Evolutionary conservation across 1,284 basidiomycete genomes (phyloP), one percentile per base, ranked within the genome.

Genomic region (Sporisorium scitamineum): DNA sequence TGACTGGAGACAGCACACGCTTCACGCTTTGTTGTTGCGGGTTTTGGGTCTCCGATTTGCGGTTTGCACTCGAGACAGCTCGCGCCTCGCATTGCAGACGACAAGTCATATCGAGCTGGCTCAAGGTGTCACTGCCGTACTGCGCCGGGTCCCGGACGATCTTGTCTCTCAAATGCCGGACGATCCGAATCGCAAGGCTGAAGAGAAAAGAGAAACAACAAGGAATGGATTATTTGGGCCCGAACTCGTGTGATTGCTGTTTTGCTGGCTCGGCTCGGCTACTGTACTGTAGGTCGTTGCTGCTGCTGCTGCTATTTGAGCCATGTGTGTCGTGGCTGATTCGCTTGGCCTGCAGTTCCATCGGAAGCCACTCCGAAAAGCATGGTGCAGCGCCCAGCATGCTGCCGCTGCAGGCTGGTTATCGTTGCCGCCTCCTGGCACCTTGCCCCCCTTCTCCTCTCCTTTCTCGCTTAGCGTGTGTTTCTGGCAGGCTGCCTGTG

Each of bases 391-490:
- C 24, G 44, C 14, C 34, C 14, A 39, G 18, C 20, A 29, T 29
- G 31, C 41, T 14, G 41, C 8, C 41, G 47, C 47, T 48, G 47
- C 47, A 48, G 27, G 18, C 26, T n/a, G n/a, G 26, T 48, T 48
- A 48, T 48, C 47, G 22, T 44, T 55, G 54, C 54, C 54, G 54
- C 39, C 41, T 45, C 54, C 54, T 55, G 54, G 24, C 39, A 27
- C 27, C 37, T 11, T 41, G 13, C 7, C 11, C 31, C 31, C 42
- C 27, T 44, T 45, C 41, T 22, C 11, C 27, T 24, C 44, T 48
- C 16, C 45, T 48, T 7, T 18, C 27, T 50, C 9, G 48, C 29
- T 29, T 31, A 50, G 27, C 26, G 9, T 20, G n/a, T 20, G n/a
- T 8, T 9, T 50, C 27, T 20, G 13, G 13, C 26, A 1, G 44